Conservation (phyloP, 768 basidiomycete species). For the Clitopilus passeckerianus region DNA sequence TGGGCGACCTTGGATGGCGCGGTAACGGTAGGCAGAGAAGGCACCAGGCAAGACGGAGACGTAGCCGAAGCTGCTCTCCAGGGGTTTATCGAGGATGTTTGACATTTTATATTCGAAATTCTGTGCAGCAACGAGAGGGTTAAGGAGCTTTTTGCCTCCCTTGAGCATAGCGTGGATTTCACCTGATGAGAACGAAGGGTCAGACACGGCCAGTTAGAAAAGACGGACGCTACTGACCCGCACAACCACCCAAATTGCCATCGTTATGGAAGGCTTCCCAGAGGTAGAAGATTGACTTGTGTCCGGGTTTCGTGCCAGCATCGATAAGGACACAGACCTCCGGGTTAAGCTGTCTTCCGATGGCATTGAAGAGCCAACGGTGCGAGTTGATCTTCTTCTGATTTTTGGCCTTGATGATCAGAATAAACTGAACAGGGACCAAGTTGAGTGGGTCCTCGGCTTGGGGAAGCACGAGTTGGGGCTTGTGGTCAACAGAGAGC, state of each 20-base stretch:
- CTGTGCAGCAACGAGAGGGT: conserved; percentile 91
- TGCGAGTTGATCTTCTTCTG: conserved; percentile 96
- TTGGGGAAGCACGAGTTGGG: conserved; percentile 87
- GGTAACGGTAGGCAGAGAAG: conserved; percentile 88
- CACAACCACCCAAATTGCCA: conserved; percentile 75
- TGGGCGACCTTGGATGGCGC: conserved; percentile 74
- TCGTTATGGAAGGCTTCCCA: conserved; percentile 92
- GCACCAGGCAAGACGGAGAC: conserved; percentile 95
- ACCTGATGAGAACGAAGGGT: conserved; percentile 16
- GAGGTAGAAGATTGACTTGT: conserved; percentile 91
- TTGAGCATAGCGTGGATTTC: conserved; percentile 97
- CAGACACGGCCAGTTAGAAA: neutral
- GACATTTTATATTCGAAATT: conserved; percentile 99
- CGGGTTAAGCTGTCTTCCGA: conserved; percentile 75
- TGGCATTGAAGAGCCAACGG: conserved; percentile 94
- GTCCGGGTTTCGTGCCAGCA: conserved; percentile 94
- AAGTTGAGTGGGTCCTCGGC: conserved; percentile 87
- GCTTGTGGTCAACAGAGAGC: conserved; percentile 86
- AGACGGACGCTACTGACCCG: conserved; percentile 38
- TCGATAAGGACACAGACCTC: conserved; percentile 91
- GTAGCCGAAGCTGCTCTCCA: conserved; percentile 94
- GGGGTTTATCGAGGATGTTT: conserved; percentile 92
- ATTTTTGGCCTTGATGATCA: conserved; percentile 92
- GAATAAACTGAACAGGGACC: conserved; percentile 88
- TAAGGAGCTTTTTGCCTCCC: conserved; percentile 88